Base-by-base conservation (phyloP, 495 filamentous ascomycete species). In the Beverwykella pulmonaria region DNA sequence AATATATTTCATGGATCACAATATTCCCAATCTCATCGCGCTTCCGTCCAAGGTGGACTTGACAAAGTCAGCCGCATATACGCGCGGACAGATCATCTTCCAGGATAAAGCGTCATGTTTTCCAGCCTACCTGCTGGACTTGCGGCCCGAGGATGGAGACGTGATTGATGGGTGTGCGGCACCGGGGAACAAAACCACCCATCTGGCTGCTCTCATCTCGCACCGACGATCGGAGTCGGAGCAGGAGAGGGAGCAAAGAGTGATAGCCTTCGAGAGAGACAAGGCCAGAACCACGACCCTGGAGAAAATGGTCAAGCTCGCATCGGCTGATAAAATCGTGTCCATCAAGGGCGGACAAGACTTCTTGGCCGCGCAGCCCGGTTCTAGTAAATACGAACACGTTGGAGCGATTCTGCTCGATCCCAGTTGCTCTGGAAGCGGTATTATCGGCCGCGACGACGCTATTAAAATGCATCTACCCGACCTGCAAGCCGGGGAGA, bases 71-170 rank as follows among this genome's bases (percentile, higher is more conserved):
- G 68, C 82, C 9, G 90, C 91, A 0, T 97, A 97, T 74, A 82
- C 79, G 25, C 77, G 82, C 2, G 94, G 94, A 1, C 77, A 85
- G 49, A 83, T 98, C 59, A 96, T 97, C 44, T 73, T 98, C 39
- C 94, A 98, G 76, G 95, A 98, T 74, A 97, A 96, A 73, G 95
- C 94, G 1, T 96, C 92, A 0, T 98, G 94, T 70, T 97, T 98
- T 69, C 93, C 94, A 4, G 94, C 93, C 0, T 90, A 92, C 73
- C 79, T 98, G 0, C 78, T 97, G 0, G 85, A 92, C 56, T 83
- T 86, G 4, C 71, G 72, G 0, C 67, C 80, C 2, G 79, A 81
- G 53, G 81, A 86, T 59, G 91, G 90, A 1, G 86, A 93, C 65
- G 78, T 96, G 20, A 81, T 98, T 4, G 94, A 98, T 77, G 90